Base-by-base conservation (phyloP, 1,284 basidiomycete species). In the Pholiota adiposa region DNA sequence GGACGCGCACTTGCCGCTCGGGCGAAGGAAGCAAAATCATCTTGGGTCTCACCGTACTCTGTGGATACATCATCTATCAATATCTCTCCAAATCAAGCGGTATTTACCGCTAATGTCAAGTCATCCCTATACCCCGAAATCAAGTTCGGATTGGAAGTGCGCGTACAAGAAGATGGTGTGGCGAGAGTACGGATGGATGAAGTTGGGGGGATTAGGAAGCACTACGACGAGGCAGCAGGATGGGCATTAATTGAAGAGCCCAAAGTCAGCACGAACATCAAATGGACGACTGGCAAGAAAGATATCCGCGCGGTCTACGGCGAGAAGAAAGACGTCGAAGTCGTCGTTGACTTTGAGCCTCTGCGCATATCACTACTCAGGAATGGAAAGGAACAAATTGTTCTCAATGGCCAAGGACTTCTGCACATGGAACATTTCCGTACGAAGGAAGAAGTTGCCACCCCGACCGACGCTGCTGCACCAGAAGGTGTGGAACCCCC, bases 351-450 rank as follows among this genome's bases (percentile, higher is more conserved):
- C 50, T 93, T 90, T 71, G 78, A 84, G 40, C 95, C 95, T 1
- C 76, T 97, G 66, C 84, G 83, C 65, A 80, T 97, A 52, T 83
- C 84, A 2, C 80, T 97, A 64, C 77, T 86, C 49, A 84, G 90
- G 40, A 82, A 87, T 60, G 94, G 92, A 5, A 87, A 85, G 67
- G 89, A 92, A 59, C 92, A 97, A 70, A 83, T 98, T 57, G 87
- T 96, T 3, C 77, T 99, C 55, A 99, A 99, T 70, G 94, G 94
- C 9, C 84, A 89, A 43, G 91, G 92, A 0, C 82, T 99, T 27
- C 80, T 99, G 66, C 96, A 99, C 72, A 96, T 99, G 94, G 97
- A 99, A 72, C 97, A 99, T 75, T 98, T 95, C 81, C 85, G 95
- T 57, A 81, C 79, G 33, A 94, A 94, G 75, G 73, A 81, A 58